phyloP scores from a whole-genome alignment of 306 rosid species.

The Potentilla sterilis region DNA sequence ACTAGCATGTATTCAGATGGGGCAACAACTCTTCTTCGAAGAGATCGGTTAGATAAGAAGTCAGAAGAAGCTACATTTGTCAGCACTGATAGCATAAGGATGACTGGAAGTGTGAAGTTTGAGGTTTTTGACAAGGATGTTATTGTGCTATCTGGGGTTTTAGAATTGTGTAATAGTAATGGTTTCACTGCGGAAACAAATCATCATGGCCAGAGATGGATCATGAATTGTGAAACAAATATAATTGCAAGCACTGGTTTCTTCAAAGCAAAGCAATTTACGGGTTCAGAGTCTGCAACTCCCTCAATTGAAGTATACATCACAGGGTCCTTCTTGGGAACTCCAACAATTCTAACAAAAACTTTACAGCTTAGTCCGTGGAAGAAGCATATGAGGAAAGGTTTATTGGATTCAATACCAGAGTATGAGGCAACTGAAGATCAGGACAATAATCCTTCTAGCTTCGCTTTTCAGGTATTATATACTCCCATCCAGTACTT shows the following conservation, averaged over 20 bases:
- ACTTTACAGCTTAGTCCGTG: constrained; percentile 46
- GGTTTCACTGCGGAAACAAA: constrained; percentile 38
- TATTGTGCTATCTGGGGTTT: constrained; percentile 58
- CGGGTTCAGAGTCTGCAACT: constrained; percentile 40
- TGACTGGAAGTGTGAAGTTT: constrained; percentile 70
- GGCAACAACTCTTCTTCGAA: constrained; percentile 51
- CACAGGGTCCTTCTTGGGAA: constrained; percentile 62
- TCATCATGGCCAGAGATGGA: constrained; percentile 51
- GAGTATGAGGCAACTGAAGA: constrained; percentile 57
- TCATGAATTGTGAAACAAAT: constrained; percentile 60
- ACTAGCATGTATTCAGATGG: constrained; percentile 56
- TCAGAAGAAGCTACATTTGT: constrained; percentile 83
- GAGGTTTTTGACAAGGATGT: constrained; percentile 67
- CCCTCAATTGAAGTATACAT: constrained; percentile 75
- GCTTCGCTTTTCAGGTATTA: constrained; percentile 54
- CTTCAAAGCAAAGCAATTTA: constrained; percentile 48
- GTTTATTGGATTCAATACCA: constrained; percentile 58
- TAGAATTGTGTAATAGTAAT: constrained; percentile 46
- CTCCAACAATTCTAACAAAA: constrained; percentile 74
- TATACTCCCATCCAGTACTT: constrained; percentile 5
- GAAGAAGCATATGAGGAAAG: constrained; percentile 52
- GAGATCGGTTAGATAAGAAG: constrained; percentile 70
- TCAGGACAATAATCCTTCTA: constrained; percentile 37
- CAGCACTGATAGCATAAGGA: constrained; percentile 78
- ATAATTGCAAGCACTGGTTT: constrained; percentile 42